Evolutionary conservation across 768 basidiomycete species (phyloP).

Genomic region (Phlegmacium glaucopus): DNA sequence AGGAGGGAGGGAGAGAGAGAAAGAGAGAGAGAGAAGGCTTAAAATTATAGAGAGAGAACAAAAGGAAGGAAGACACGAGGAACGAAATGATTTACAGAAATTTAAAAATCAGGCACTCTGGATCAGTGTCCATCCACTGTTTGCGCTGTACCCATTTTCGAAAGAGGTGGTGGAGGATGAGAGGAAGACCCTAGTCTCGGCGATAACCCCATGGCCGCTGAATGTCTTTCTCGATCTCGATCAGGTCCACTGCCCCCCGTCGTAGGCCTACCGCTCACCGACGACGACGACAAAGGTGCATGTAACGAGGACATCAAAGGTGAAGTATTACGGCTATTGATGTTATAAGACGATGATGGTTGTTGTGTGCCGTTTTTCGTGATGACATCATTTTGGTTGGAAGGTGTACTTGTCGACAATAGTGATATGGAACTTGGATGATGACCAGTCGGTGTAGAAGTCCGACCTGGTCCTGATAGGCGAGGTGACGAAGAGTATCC

Average conservation of each 20-base stretch:
- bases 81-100: too few relatives aligned
- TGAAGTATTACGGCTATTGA: conserved; percentile 29
- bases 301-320: conserved; percentile 26
- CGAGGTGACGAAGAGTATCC: conserved; percentile 22
- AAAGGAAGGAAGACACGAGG: neutral
- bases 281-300: conserved; percentile 5
- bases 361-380: conserved; percentile 18
- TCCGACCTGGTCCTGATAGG: conserved; percentile 19
- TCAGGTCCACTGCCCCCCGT: conserved; percentile 15
- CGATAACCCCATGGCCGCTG: conserved; percentile 17
- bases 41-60: neutral
- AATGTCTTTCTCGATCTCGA: conserved; percentile 26
- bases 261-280: conserved; percentile 11
- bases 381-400: conserved; percentile 3
- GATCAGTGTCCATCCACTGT: conserved; percentile 36
- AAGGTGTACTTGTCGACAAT: conserved; percentile 5
- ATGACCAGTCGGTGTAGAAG: conserved; percentile 18
- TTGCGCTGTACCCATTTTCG: conserved; percentile 43
- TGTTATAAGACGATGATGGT: conserved; percentile 6
- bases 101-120: neutral
- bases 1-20: neutral
- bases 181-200: conserved; percentile 22
- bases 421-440: conserved; percentile 11
- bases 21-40: too few relatives aligned
- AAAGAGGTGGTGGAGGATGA: conserved; percentile 25